Evolutionary conservation across 805 yeast genomes (phyloP).

Genomic region (Myxozyma udenii): DNA sequence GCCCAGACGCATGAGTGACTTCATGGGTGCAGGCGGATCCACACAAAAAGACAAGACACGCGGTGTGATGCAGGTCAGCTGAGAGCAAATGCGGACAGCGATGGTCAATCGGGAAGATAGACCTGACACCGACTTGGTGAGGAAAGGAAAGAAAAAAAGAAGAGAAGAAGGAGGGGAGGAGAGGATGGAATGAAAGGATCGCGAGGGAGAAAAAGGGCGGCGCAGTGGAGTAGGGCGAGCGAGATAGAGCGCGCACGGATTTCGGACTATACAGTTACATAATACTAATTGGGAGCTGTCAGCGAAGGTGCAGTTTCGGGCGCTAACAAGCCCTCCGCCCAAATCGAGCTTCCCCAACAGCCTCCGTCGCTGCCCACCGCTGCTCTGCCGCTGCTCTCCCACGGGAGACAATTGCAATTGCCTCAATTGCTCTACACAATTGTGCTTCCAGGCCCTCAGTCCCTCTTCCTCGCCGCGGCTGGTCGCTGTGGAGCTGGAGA

Average conservation of each 20-base stretch:
- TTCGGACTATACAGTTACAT: no score
- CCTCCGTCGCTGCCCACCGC: not conserved
- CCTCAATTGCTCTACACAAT: not conserved
- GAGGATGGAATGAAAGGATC: not conserved
- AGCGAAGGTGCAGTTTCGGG: no score
- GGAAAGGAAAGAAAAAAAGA: not conserved
- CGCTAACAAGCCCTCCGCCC: no score
- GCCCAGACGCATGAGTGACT: not conserved
- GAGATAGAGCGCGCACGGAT: no score
- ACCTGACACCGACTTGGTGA: not conserved
- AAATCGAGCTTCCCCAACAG: not conserved
- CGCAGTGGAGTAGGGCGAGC: not conserved
- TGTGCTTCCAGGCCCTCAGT: no score
- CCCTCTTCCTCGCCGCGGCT: no score
- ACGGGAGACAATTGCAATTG: not conserved
- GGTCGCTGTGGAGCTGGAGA: no score
- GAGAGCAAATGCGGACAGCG: not conserved
- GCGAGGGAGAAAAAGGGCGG: not conserved
- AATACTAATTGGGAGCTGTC: no score
- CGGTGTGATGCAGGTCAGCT: constrained; percentile 10
- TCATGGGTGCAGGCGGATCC: not conserved
- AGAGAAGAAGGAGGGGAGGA: not conserved
- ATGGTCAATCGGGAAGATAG: not conserved
- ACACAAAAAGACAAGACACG: not conserved
- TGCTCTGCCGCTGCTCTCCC: not conserved